Evolutionary conservation across 106 monocot genomes (phyloP).

Genomic region (Acorus gramineus): DNA sequence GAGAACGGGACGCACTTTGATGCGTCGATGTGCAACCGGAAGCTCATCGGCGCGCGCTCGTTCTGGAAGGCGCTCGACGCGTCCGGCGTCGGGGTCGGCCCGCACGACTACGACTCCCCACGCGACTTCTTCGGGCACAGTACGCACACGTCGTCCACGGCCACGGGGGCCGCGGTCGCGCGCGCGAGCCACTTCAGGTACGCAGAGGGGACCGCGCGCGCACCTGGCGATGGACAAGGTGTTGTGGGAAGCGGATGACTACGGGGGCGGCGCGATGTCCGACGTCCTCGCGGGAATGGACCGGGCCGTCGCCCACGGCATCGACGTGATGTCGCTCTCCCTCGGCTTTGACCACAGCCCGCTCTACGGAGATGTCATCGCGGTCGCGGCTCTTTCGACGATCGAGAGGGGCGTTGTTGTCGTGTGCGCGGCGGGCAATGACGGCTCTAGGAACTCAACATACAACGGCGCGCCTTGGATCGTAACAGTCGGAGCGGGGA

Average conservation of each 20-base stretch:
- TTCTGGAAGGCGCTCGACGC: conserved; percentile 33
- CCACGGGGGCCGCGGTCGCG: conserved; percentile 3
- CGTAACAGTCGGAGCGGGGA: not conserved
- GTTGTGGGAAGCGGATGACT: not conserved
- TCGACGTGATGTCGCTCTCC: not conserved
- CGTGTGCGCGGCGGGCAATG: not conserved
- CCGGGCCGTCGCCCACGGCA: not conserved
- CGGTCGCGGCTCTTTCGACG: not conserved
- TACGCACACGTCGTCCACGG: conserved; percentile 6
- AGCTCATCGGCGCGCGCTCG: conserved; percentile 56
- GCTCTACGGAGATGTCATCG: not conserved
- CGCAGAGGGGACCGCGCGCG: conserved; percentile 1
- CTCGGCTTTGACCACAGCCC: not conserved
- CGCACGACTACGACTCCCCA: not conserved
- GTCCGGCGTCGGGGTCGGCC: not conserved
- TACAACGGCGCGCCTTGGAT: not conserved
- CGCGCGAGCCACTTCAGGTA: conserved; percentile 4
- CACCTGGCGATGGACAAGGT: conserved; percentile 12
- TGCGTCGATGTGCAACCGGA: conserved; percentile 39
- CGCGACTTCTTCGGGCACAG: conserved; percentile 9
- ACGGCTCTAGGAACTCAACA: not conserved
- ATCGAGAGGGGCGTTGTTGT: conserved; percentile 1
- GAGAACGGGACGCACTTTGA: conserved; percentile 25
- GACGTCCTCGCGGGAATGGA: conserved; percentile 7
- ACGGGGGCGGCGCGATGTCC: not conserved